Conservation (phyloP, 1,284 basidiomycete genomes). For the Ustilago tritici region DNA sequence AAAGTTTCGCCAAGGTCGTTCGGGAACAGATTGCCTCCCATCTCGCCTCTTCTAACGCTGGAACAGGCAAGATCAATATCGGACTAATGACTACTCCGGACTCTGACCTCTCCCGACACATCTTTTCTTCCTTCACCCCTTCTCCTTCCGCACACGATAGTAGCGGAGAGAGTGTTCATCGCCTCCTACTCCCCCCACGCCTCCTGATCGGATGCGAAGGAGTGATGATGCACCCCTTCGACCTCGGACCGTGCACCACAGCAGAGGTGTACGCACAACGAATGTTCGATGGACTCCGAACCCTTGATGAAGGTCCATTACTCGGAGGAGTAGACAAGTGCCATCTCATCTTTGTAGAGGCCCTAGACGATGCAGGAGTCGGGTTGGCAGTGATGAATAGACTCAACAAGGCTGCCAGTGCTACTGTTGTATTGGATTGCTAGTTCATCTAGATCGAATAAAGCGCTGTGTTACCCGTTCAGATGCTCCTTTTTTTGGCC, state of each 20-base stretch:
- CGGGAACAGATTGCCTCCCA: slow-evolving; percentile 26
- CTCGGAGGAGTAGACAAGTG: slow-evolving; percentile 71
- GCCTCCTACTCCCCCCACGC: slow-evolving; percentile 22
- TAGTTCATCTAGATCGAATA: slow-evolving; percentile 1
- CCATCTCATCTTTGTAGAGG: slow-evolving; percentile 88
- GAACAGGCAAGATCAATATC: slow-evolving; percentile 8
- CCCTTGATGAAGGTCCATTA: slow-evolving; percentile 75
- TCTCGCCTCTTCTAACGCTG: neutral
- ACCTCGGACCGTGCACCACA: slow-evolving; percentile 76
- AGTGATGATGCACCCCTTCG: slow-evolving; percentile 63
- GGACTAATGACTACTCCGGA: slow-evolving; percentile 53
- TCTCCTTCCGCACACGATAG: neutral
- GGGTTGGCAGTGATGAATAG: slow-evolving; percentile 97
- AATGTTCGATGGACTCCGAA: slow-evolving; percentile 88
- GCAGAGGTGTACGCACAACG: slow-evolving; percentile 81
- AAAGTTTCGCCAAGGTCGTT: slow-evolving; percentile 27
- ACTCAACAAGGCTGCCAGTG: slow-evolving; percentile 86
- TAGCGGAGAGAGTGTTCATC: slow-evolving; percentile 4
- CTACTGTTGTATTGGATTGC: slow-evolving; percentile 48
- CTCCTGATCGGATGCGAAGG: neutral
- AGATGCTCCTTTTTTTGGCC: too few species aligned
- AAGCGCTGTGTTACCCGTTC: too few species aligned
- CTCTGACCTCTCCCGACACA: slow-evolving; percentile 28
- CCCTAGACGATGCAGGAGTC: slow-evolving; percentile 82
- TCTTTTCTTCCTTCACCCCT: neutral